phyloP scores from a whole-genome alignment of 2,329 filamentous ascomycete species.

The Phaeoacremonium minimum region DNA sequence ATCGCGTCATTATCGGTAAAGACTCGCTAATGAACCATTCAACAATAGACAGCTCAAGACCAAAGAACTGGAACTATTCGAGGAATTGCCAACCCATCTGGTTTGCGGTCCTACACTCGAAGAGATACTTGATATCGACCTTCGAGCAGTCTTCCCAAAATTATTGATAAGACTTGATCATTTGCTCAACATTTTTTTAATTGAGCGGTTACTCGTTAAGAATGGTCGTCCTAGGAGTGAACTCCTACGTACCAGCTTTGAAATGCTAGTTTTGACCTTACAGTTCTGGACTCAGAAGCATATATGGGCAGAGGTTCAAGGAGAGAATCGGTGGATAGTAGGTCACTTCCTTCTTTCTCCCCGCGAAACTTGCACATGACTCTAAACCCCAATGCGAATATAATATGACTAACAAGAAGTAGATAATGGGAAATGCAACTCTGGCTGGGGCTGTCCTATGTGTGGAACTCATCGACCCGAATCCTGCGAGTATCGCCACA shows the following conservation, averaged over 20 bases:
- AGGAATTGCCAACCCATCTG: conserved; percentile 31
- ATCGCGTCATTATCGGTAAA: too few species aligned
- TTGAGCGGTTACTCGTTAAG: conserved; percentile 53
- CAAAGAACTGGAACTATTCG: too few species aligned
- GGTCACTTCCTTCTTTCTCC: conserved; percentile 10
- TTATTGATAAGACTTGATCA: conserved; percentile 44
- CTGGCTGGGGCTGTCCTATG: conserved; percentile 46
- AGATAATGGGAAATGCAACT: conserved; percentile 46
- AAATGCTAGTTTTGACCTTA: conserved; percentile 41
- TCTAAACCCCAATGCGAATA: too few species aligned
- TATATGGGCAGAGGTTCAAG: conserved; percentile 31
- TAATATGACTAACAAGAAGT: too few species aligned
- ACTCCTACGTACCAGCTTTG: conserved; percentile 38
- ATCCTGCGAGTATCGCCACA: conserved; percentile 27
- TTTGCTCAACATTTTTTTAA: conserved; percentile 53
- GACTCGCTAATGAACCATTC: too few species aligned
- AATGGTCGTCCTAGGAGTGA: conserved; percentile 29
- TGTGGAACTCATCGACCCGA: conserved; percentile 40
- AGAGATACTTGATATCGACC: conserved; percentile 20
- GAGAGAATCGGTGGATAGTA: conserved; percentile 46
- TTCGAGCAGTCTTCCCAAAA: conserved; percentile 32
- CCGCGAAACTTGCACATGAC: too few species aligned
- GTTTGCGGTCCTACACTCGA: conserved; percentile 31
- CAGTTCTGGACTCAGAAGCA: conserved; percentile 46
- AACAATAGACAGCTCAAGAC: conserved; percentile 30